These are phyloP conservation scores for Echria macrotheca DNA, from an alignment of 495 filamentous ascomycete genomes.

Conservation along the genomic window DNA sequence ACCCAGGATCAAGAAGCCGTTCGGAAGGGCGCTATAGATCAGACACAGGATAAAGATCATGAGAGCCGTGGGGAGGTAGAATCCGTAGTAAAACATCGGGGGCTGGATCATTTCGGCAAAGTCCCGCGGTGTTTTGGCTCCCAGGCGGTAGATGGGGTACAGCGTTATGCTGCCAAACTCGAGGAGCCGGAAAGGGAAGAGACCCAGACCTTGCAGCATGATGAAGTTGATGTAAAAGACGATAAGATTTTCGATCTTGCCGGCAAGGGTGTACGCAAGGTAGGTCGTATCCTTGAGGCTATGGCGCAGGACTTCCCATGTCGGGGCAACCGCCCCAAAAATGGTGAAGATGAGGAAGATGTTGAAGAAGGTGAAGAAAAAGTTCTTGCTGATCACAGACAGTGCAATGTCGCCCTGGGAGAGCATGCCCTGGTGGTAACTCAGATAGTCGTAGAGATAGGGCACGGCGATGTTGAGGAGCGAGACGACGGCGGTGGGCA, in stretches of 20 bases:
- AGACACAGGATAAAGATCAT: conserved; percentile 90
- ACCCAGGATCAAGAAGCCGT: conserved; percentile 73
- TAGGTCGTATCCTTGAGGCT: conserved; percentile 70
- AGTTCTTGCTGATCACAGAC: conserved; percentile 95
- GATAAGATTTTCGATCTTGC: conserved; percentile 63
- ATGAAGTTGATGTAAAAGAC: conserved; percentile 94
- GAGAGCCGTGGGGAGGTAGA: conserved; percentile 87
- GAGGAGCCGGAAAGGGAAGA: conserved; percentile 88
- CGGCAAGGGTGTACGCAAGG: conserved; percentile 70
- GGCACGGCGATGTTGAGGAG: conserved; percentile 84
- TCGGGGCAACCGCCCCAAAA: conserved; percentile 72
- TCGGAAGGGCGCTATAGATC: conserved; percentile 84
- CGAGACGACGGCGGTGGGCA: conserved; percentile 79
- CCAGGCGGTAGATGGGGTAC: conserved; percentile 73
- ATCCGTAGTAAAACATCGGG: conserved; percentile 89
- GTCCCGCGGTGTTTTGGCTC: conserved; percentile 86
- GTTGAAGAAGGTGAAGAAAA: conserved; percentile 99
- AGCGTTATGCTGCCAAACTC: conserved; percentile 81
- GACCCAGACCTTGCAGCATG: conserved; percentile 82
- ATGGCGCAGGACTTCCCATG: conserved; percentile 65
- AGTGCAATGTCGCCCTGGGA: conserved; percentile 93
- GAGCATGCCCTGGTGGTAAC: conserved; percentile 86
- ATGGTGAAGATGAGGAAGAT: conserved; percentile 93
- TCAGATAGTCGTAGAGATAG: conserved; percentile 91
- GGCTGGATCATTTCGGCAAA: conserved; percentile 79